Percentiles rank a stretch among this genome's conserved stretches.
Evolutionary conservation across 2,329 filamentous ascomycete genomes (phyloP).

Genomic region (Colletotrichum simmondsii): DNA sequence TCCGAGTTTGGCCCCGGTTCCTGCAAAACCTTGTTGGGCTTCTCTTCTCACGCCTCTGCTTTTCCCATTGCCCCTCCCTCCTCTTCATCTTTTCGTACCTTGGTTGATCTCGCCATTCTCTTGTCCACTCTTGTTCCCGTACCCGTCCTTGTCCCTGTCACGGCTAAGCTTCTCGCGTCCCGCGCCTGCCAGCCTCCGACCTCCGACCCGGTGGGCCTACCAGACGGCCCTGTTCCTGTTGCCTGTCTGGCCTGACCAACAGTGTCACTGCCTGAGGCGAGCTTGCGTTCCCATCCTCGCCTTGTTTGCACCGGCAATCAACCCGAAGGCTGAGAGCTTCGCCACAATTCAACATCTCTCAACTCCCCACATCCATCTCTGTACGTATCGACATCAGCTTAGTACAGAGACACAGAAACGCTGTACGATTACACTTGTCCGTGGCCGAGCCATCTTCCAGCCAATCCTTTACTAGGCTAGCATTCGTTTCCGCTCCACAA

Average conservation of each 20-base stretch:
- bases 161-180: conserved; percentile 12
- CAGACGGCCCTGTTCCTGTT: background rate
- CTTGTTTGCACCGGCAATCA: conserved; percentile 16
- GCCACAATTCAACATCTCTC: conserved; percentile 8
- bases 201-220: background rate
- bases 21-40: background rate
- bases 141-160: conserved; percentile 13
- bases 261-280: background rate
- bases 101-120: background rate
- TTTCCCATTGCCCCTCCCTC: background rate
- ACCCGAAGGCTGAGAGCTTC: conserved; percentile 17
- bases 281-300: background rate
- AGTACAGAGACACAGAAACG: background rate
- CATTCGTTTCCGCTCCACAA: background rate
- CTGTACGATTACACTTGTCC: background rate
- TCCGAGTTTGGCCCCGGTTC: background rate
- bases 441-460: conserved; percentile 22
- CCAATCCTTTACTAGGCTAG: conserved; percentile 8
- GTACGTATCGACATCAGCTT: conserved; percentile 10
- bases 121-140: conserved; percentile 1
- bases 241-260: background rate
- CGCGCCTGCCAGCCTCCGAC: conserved; percentile 1
- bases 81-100: background rate
- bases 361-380: background rate
- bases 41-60: background rate